Base-by-base conservation (phyloP, 192 early-diverging fungal species). In the Backusella morwellensis region DNA sequence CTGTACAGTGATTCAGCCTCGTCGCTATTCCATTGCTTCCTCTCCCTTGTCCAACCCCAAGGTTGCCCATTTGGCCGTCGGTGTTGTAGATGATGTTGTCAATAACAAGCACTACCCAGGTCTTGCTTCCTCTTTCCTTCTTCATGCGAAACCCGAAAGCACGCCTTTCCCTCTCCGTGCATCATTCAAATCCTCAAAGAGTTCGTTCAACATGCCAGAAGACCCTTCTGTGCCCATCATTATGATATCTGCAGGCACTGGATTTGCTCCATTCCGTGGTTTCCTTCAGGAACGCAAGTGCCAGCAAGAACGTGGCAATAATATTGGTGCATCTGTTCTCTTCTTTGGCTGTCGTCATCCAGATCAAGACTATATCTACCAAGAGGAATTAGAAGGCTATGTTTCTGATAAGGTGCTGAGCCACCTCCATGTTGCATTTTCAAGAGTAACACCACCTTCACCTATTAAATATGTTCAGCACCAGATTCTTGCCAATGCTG, bases 161-260 rank as follows among this genome's bases (percentile, higher is more conserved):
- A 23, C 14, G 1, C 56, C 34, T 15, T 35, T 74, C 80, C 81
- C 77, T 78, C 50, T 71, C 36, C 75, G 32, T 17, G 56, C 66
- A 19, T 3, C 42, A 12, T 50, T 83, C 75, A 83, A 83, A 9
- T 73, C 59, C 11, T 73, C 72, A 75, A 80, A 80, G 70, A 42
- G 32, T 29, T 72, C 78, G 4, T 97, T 97, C 85, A 78, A 75
- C 5, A 82, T 97, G 79, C 93, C 94, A 21, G 72, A 68, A 0
- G 85, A 88, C 56, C 74, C 79, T 29, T 73, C 74, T 11, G 85
- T 75, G 15, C 94, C 95, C 0, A 83, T 97, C 0, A 88, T 98
- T 36, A 93, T 98, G 92, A 90, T 98, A 38, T 91, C 90, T 1
- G 94, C 97, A 1, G 98, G 97, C 29, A 98, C 98, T 1, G 98